Evolutionary conservation across 495 filamentous ascomycete species (phyloP).

Genomic region (Lophium mytilinum): DNA sequence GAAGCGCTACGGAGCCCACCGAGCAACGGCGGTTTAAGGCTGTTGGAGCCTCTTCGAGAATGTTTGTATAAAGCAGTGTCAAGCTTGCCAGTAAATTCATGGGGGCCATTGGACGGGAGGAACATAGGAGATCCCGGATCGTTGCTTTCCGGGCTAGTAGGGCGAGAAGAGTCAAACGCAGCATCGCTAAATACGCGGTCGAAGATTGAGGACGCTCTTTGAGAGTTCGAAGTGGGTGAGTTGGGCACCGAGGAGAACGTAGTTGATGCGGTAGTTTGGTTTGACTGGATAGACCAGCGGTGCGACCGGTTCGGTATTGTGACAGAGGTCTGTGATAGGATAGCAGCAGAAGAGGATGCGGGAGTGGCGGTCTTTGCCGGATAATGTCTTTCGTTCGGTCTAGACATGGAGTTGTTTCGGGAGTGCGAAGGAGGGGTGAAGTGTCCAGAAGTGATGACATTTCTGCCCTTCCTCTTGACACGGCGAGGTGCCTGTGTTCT

Average conservation of each 20-base stretch:
- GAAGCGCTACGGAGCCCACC: conserved; percentile 17
- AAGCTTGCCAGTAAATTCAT: conserved; percentile 1
- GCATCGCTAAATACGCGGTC: conserved; percentile 49
- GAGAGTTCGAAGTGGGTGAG: conserved; percentile 64
- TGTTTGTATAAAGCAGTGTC: conserved; percentile 4
- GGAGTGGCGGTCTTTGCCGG: background rate
- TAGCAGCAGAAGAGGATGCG: conserved; percentile 43
- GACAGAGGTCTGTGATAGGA: conserved; percentile 56
- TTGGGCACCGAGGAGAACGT: conserved; percentile 65
- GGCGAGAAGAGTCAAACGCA: conserved; percentile 52
- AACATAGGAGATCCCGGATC: conserved; percentile 38
- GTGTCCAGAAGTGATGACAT: conserved; percentile 47
- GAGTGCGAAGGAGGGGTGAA: conserved; percentile 49
- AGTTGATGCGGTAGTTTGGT: conserved; percentile 49
- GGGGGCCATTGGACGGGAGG: conserved; percentile 7
- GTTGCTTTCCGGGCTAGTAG: conserved; percentile 60
- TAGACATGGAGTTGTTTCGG: conserved; percentile 35
- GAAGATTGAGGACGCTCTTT: conserved; percentile 67
- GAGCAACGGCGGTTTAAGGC: conserved; percentile 15
- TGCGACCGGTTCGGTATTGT: conserved; percentile 48
- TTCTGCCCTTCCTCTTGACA: conserved; percentile 59
- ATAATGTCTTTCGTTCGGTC: conserved; percentile 32
- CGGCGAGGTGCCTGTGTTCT: conserved; percentile 46
- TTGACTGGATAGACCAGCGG: conserved; percentile 61
- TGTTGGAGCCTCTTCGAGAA: conserved; percentile 9